These are phyloP conservation scores for Neurospora sp. DNA, from an alignment of 495 filamentous ascomycete species.

Conservation along the genomic window DNA sequence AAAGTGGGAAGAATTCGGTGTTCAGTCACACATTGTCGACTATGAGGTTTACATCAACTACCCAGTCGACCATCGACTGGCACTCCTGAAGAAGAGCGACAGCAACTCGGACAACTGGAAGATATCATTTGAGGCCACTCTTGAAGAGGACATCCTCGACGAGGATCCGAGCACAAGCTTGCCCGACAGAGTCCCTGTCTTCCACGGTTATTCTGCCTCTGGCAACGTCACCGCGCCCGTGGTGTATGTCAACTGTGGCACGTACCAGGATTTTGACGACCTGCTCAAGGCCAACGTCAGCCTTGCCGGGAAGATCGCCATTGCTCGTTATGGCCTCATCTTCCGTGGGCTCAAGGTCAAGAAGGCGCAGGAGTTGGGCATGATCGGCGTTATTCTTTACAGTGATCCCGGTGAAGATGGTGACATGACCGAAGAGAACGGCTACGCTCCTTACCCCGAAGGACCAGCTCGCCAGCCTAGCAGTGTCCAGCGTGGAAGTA, in stretches of 20 bases:
- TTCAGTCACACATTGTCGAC: constrained; percentile 58
- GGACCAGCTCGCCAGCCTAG: constrained; percentile 82
- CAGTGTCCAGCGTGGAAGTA: constrained; percentile 87
- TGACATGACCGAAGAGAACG: constrained; percentile 67
- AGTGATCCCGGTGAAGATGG: constrained; percentile 87
- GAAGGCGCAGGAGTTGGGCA: constrained; percentile 82
- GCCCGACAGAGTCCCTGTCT: constrained; percentile 71
- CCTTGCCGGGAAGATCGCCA: constrained; percentile 74
- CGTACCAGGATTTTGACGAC: constrained; percentile 75
- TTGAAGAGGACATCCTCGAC: constrained; percentile 79
- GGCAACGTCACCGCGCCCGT: constrained; percentile 77
- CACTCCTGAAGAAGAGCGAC: constrained; percentile 50
- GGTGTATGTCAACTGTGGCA: constrained; percentile 86
- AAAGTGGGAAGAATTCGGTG: constrained; percentile 74
- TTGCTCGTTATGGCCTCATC: constrained; percentile 75
- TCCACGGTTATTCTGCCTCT: constrained; percentile 88
- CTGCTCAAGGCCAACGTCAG: constrained; percentile 64
- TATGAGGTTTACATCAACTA: constrained; percentile 94
- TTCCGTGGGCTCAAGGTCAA: constrained; percentile 92
- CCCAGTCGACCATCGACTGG: constrained; percentile 67
- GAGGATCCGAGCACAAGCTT: constrained; percentile 71
- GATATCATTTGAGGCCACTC: constrained; percentile 66
- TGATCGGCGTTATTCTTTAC: constrained; percentile 79
- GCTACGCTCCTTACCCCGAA: constrained; percentile 68
- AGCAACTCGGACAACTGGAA: constrained; percentile 30